Conservation (phyloP, 192 early-diverging fungal species). For the Diversispora eburnea region DNA sequence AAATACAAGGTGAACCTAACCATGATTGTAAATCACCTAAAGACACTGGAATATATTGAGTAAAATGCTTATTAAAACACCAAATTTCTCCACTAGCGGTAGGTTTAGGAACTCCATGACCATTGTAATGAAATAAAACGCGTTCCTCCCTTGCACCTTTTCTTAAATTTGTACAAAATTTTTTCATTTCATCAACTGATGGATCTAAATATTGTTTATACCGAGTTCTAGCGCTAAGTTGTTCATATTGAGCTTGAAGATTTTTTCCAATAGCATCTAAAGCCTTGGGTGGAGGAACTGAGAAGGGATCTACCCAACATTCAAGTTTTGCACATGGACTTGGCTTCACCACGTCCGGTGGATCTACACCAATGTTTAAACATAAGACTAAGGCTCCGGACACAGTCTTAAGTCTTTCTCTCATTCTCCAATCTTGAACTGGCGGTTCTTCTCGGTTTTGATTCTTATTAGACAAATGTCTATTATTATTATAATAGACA, state of each 20-base stretch:
- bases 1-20: slow-evolving; percentile 94
- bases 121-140: slow-evolving; percentile 97
- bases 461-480: slow-evolving; percentile 45
- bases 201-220: slow-evolving; percentile 87
- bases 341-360: slow-evolving; percentile 89
- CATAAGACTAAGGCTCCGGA: slow-evolving; percentile 86
- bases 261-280: slow-evolving; percentile 85
- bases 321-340: slow-evolving; percentile 85
- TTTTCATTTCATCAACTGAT: slow-evolving; percentile 89
- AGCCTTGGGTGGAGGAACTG: slow-evolving; percentile 71
- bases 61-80: slow-evolving; percentile 98
- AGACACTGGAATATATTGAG: slow-evolving; percentile 96
- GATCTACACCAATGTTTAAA: slow-evolving; percentile 92
- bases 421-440: slow-evolving; percentile 55
- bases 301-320: slow-evolving; percentile 93
- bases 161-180: slow-evolving; percentile 77
- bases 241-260: slow-evolving; percentile 91
- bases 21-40: slow-evolving; percentile 89
- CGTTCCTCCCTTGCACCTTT: slow-evolving; percentile 89
- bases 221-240: slow-evolving; percentile 77
- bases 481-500: slow-evolving; percentile 55
- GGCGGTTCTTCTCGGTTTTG: slow-evolving; percentile 34
- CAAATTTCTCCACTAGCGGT: slow-evolving; percentile 94
- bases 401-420: slow-evolving; percentile 72
- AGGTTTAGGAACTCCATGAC: slow-evolving; percentile 95